phyloP scores from a whole-genome alignment of 2,329 filamentous ascomycete species.

The Aspergillus awamori region DNA sequence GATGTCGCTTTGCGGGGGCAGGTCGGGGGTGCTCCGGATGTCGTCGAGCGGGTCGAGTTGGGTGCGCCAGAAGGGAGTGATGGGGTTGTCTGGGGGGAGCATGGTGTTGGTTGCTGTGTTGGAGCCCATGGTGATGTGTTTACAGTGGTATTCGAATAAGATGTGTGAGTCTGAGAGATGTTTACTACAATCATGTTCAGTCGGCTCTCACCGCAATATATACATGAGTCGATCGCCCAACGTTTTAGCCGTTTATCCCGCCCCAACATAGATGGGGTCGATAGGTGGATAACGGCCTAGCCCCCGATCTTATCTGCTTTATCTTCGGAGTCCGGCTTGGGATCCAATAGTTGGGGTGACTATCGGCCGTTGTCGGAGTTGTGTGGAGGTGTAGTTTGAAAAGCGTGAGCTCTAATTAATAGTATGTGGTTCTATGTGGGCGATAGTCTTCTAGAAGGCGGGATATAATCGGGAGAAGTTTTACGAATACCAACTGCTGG shows the following conservation, averaged over 20 bases:
- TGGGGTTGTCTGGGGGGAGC: slow-evolving; percentile 19
- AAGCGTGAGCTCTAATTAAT: not conserved
- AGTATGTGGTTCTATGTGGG: too few relatives aligned
- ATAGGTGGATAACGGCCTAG: slow-evolving; percentile 1
- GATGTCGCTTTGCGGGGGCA: slow-evolving; percentile 49
- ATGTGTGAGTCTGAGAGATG: too few relatives aligned
- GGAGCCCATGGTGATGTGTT: not conserved
- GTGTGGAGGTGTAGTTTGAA: not conserved
- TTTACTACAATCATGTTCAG: not conserved
- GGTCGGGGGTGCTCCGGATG: slow-evolving; percentile 23
- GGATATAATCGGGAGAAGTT: too few relatives aligned
- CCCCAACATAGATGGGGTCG: not conserved
- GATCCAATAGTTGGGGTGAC: not conserved
- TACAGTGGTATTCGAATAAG: not conserved
- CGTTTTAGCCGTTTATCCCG: not conserved
- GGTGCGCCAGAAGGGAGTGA: slow-evolving; percentile 24
- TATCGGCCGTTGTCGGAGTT: not conserved
- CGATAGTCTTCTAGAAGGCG: too few relatives aligned
- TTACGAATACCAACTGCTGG: too few relatives aligned
- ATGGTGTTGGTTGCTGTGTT: not conserved
- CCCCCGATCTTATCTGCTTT: slow-evolving; percentile 2
- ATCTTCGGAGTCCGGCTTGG: slow-evolving; percentile 1
- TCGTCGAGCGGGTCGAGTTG: slow-evolving; percentile 23
- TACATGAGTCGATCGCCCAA: not conserved
- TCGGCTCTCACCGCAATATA: not conserved